Evolutionary conservation across 495 filamentous ascomycete species (phyloP).

Genomic region (Astrocystis sublimbata): DNA sequence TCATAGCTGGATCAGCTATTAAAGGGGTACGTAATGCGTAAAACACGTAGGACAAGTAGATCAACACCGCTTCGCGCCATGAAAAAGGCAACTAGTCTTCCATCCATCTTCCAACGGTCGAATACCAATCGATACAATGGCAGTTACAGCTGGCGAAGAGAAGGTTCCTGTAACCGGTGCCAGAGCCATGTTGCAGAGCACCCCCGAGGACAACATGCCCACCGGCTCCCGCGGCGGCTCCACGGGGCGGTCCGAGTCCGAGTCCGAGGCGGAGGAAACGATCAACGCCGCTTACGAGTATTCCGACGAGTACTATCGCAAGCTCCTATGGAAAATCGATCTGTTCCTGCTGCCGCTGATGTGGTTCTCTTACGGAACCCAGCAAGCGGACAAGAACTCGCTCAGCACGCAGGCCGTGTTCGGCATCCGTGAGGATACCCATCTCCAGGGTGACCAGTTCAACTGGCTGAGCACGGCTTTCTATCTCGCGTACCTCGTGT

Average conservation of each 20-base stretch:
- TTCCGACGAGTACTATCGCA: constrained; percentile 23
- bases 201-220: neutral
- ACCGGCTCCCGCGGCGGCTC: no score
- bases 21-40: no score
- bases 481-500: constrained; percentile 28
- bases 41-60: no score
- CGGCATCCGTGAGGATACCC: constrained; percentile 27
- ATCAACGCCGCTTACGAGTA: constrained; percentile 17
- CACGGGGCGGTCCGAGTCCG: neutral
- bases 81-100: no score
- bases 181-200: neutral
- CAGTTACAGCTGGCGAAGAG: neutral
- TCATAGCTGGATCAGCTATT: no score
- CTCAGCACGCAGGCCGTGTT: constrained; percentile 30
- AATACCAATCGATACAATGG: neutral
- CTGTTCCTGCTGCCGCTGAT: constrained; percentile 28
- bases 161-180: neutral
- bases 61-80: no score
- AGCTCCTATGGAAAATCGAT: constrained; percentile 26
- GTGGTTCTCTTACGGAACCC: constrained; percentile 32
- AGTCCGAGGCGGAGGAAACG: neutral
- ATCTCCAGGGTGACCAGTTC: constrained; percentile 28
- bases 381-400: constrained; percentile 25
- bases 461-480: constrained; percentile 29
- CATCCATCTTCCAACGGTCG: no score